These are phyloP conservation scores for Volvox carteri DNA, from an alignment of 163 green algal genomes.

Conservation along the genomic window DNA sequence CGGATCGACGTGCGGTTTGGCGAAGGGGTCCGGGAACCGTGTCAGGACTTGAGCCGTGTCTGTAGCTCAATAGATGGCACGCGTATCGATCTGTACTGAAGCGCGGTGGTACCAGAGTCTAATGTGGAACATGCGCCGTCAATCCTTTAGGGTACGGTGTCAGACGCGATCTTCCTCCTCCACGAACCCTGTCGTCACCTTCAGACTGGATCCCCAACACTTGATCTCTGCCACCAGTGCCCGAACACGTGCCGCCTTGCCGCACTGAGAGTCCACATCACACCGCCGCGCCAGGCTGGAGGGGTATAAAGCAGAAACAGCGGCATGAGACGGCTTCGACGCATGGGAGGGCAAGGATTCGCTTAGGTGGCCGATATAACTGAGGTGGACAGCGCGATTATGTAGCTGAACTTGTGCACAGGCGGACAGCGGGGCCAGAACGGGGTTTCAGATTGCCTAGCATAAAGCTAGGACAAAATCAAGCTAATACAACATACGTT, in stretches of 20 bases:
- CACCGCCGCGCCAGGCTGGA: conserved; percentile 26
- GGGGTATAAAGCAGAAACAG: too few relatives aligned
- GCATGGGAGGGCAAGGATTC: neutral
- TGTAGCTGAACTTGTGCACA: neutral
- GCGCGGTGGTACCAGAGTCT: neutral
- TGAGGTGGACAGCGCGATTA: too few relatives aligned
- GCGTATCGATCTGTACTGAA: neutral
- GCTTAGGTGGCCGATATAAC: too few relatives aligned
- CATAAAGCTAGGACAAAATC: neutral
- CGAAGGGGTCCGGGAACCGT: neutral
- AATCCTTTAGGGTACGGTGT: neutral
- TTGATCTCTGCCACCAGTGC: conserved; percentile 17
- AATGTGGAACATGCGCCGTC: neutral
- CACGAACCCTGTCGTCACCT: neutral
- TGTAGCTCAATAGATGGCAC: neutral
- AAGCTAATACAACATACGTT: neutral
- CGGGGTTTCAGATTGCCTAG: neutral
- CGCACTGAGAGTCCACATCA: conserved; percentile 35
- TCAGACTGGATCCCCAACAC: neutral
- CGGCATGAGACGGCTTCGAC: neutral
- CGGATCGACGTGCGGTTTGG: neutral
- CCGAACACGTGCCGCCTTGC: neutral
- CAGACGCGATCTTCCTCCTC: neutral
- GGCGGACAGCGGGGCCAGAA: neutral
- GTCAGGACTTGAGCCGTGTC: neutral